Percentiles rank a stretch among this genome's conserved stretches.
These are phyloP conservation scores for Lasiodiplodia sp. DNA, from an alignment of 2,329 filamentous ascomycete species.

Conservation along the genomic window DNA sequence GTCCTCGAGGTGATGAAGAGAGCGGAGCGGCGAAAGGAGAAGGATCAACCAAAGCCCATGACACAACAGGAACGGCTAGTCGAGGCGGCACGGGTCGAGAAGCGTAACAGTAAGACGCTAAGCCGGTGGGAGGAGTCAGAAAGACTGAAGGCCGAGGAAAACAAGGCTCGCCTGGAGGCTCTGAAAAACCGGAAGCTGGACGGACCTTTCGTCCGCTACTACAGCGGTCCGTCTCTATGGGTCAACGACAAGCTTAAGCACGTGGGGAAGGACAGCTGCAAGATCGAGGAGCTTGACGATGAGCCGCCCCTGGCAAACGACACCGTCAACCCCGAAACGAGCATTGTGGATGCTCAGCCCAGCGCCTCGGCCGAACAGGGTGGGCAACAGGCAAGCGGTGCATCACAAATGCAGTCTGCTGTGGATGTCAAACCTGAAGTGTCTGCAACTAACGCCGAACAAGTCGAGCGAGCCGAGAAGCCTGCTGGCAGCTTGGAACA, in stretches of 20 bases:
- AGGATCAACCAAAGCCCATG: slow-evolving; percentile 78
- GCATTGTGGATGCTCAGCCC: neutral
- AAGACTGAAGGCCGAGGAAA: slow-evolving; percentile 83
- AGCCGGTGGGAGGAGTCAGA: slow-evolving; percentile 95
- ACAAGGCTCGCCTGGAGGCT: slow-evolving; percentile 82
- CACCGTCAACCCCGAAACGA: neutral
- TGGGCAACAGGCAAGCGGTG: neutral
- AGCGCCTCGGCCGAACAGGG: neutral
- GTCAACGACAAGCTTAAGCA: slow-evolving; percentile 74
- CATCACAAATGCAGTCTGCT: neutral
- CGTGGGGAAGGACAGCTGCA: slow-evolving; percentile 61
- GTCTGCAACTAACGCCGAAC: neutral
- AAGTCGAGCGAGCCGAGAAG: neutral
- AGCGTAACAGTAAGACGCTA: slow-evolving; percentile 85
- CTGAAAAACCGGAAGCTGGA: slow-evolving; percentile 85
- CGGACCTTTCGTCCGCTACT: slow-evolving; percentile 88
- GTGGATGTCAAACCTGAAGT: neutral
- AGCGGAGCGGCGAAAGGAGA: slow-evolving; percentile 69
- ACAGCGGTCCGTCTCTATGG: slow-evolving; percentile 90
- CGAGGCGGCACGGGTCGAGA: slow-evolving; percentile 83
- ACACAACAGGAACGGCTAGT: slow-evolving; percentile 86
- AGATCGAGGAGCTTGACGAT: slow-evolving; percentile 44
- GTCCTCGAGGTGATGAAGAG: slow-evolving; percentile 71
- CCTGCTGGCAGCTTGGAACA: neutral
- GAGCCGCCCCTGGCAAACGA: slow-evolving; percentile 30